Base-by-base conservation (phyloP, 129 eudicot species). In the Arctium minus region DNA sequence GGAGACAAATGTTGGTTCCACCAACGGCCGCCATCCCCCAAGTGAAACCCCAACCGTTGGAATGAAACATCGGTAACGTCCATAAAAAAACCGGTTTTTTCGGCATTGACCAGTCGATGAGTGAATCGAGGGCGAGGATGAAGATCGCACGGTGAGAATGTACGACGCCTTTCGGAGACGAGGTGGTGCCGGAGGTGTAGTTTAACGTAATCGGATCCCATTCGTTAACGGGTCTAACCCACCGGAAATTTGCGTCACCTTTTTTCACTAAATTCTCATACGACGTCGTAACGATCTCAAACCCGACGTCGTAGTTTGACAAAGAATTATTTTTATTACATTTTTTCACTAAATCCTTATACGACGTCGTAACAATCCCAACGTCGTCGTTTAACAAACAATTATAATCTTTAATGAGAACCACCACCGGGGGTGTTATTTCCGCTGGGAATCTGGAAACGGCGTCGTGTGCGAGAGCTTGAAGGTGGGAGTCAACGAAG, bases 11-110 rank as follows among this genome's bases (percentile, higher is more conserved):
- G 73, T 89, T 92, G 74, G 89, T 85, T 11, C 88, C 97, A 1
- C 97, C 93, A 1, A 81, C 85, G 4, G 97, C 94, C 3, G 97
- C 97, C 83, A 88, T 86, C 30, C 92, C 94, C 97, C 97, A 92
- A 22, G 91, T 88, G 77, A 79, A 90, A 75, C 87, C 83, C 97
- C 97, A 92, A 30, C 97, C 97, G 84, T 90, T 89, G 17, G 91
- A 77, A 46, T 89, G 97, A 36, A 92, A 92, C 97, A 92, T 90
- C 8, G 97, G 97, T 8, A 92, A 70, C 0, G 97, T 89, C 97
- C 97, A 92, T 10, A 89, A 68, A 22, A 79, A 88, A 6, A 86
- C 84, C 5, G 92, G 87, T 33, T 85, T 69, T 8, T 84, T 89
- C 1, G 88, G 88, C 8, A 89, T 78, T 1, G 86, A 36, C 97